These are phyloP conservation scores for Xylariaceae sp. DNA, from an alignment of 2,329 filamentous ascomycete genomes.

Conservation along the genomic window DNA sequence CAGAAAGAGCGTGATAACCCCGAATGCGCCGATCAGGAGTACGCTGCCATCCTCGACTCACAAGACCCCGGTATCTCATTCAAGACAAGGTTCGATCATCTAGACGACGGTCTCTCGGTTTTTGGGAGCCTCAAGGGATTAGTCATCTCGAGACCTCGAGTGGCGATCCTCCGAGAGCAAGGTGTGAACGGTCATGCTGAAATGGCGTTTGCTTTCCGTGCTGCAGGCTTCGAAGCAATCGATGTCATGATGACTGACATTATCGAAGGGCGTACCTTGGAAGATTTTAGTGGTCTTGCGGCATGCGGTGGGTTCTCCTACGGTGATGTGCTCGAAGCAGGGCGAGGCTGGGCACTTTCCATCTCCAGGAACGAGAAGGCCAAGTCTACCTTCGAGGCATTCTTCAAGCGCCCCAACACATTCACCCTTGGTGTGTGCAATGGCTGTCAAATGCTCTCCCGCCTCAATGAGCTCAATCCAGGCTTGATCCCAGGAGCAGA, in stretches of 20 bases:
- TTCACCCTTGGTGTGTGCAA: slow-evolving; percentile 96
- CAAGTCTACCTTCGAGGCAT: slow-evolving; percentile 72
- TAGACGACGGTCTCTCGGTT: slow-evolving; percentile 70
- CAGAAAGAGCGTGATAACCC: slow-evolving; percentile 88
- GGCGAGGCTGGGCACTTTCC: slow-evolving; percentile 92
- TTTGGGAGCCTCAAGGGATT: slow-evolving; percentile 53
- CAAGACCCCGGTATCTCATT: slow-evolving; percentile 79
- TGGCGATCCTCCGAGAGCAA: slow-evolving; percentile 92
- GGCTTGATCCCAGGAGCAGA: slow-evolving; percentile 78
- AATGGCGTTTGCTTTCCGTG: slow-evolving; percentile 91
- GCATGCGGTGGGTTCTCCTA: slow-evolving; percentile 98
- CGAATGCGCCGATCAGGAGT: slow-evolving; percentile 79
- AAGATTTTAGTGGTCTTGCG: slow-evolving; percentile 80
- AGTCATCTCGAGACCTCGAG: slow-evolving; percentile 56
- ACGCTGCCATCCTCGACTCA: slow-evolving; percentile 67
- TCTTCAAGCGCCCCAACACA: slow-evolving; percentile 85
- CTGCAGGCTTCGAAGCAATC: slow-evolving; percentile 84
- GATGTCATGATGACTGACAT: slow-evolving; percentile 98
- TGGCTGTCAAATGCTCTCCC: slow-evolving; percentile 90
- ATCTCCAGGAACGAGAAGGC: slow-evolving; percentile 79
- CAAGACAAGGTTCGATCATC: slow-evolving; percentile 74
- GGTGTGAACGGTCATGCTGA: slow-evolving; percentile 96
- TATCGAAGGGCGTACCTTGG: slow-evolving; percentile 71
- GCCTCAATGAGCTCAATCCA: slow-evolving; percentile 79
- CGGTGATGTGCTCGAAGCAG: slow-evolving; percentile 78